Evolutionary conservation across 192 early-diverging fungal species (phyloP).

Genomic region (Funneliformis geosporum): DNA sequence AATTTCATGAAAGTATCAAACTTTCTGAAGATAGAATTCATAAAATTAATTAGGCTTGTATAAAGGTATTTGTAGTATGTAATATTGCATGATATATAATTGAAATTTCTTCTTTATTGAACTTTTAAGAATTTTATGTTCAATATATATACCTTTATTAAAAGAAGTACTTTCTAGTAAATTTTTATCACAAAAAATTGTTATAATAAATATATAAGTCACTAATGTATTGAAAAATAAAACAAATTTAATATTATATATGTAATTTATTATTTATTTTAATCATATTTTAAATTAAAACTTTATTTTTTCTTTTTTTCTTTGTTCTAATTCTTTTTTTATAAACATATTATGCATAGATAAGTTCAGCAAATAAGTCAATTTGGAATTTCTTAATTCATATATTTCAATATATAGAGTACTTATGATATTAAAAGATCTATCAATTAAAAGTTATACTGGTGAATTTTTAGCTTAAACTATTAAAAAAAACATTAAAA

Average conservation of each 20-base stretch:
- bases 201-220: neutral
- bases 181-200: neutral
- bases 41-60: neutral
- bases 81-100: neutral
- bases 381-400: neutral
- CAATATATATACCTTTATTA: neutral
- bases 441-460: neutral
- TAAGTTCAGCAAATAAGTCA: no score
- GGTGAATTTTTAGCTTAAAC: neutral
- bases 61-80: slow-evolving; percentile 12
- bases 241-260: slow-evolving; percentile 12
- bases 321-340: neutral
- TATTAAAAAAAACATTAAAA: neutral
- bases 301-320: neutral
- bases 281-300: neutral
- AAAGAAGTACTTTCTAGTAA: slow-evolving; percentile 10
- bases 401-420: neutral
- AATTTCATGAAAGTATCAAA: slow-evolving; percentile 24
- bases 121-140: neutral
- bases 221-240: neutral
- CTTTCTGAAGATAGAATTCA: neutral
- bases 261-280: neutral
- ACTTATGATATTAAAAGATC: neutral
- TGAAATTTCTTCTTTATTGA: slow-evolving; percentile 5
- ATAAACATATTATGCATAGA: neutral